These are phyloP conservation scores for Globisporangium echinulatum DNA, from an alignment of 352 stramenopile genomes.

Conservation along the genomic window DNA sequence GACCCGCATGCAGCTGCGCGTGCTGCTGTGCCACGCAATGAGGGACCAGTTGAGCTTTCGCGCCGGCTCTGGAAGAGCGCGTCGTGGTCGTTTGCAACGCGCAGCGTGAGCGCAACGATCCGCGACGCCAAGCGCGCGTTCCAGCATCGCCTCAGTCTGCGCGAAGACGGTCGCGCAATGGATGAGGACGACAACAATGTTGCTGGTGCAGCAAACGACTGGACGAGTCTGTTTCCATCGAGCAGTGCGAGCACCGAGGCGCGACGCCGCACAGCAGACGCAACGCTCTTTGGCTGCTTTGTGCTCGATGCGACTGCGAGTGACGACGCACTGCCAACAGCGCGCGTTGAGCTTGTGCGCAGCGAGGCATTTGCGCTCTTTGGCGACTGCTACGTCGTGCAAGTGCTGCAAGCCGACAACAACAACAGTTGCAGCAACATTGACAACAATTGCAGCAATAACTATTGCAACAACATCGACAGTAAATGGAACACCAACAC, in stretches of 20 bases:
- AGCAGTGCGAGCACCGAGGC: not conserved
- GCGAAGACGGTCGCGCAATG: not conserved
- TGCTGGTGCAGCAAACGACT: slow-evolving; percentile 1
- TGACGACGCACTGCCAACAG: not conserved
- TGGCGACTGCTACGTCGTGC: slow-evolving; percentile 16
- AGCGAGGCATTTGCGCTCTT: slow-evolving; percentile 16
- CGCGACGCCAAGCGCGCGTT: slow-evolving; percentile 8
- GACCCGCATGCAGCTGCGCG: no score
- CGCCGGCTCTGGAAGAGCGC: slow-evolving; percentile 10
- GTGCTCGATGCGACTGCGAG: not conserved
- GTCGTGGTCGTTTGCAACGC: slow-evolving; percentile 14
- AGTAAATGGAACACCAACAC: no score
- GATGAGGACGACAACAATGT: not conserved
- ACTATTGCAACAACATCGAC: no score
- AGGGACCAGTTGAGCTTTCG: slow-evolving; percentile 5
- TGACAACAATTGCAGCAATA: no score
- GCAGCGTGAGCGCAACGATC: slow-evolving; percentile 7
- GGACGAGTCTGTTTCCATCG: slow-evolving; percentile 7
- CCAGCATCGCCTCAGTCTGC: slow-evolving; percentile 1
- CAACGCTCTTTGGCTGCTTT: slow-evolving; percentile 14
- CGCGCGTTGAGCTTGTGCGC: slow-evolving; percentile 9
- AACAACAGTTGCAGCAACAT: not conserved
- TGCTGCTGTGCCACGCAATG: not conserved
- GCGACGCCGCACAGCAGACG: not conserved
- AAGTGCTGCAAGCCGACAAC: not conserved